Base-by-base conservation (phyloP, 1,284 basidiomycete species). In the Xanthoconium separans region DNA sequence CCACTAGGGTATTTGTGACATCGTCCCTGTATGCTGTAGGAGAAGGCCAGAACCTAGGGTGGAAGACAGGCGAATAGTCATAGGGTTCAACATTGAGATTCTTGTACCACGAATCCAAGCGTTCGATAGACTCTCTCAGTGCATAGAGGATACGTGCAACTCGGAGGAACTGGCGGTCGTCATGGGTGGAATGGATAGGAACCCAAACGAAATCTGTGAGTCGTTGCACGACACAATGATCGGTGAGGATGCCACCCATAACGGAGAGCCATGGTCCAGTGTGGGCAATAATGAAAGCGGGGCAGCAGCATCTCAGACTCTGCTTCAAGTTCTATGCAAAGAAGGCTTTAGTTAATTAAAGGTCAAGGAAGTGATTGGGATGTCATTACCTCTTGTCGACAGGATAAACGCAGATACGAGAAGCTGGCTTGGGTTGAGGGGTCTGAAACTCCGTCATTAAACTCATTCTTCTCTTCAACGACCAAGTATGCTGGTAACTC, bases 201-300 rank as follows among this genome's bases (percentile, higher is more conserved):
- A 65, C 2, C 64, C 61, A 65, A 13, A 65, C 4, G 13, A 53
- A 55, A 39, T 64, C 57, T 0, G 50, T 61, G 18, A 65, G 64
- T 27, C 45, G 48, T 18, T 61, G 59, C 11, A 64, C 47, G 7
- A 64, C 2, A 9, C 52, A 64, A 0, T 44, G 5, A 5, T 6
- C 1, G 0, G 44, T 56, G 12, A 59, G 10, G 5, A 65, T 33
- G 5, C 45, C 43, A 7, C 64, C 54, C 39, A 60, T 54, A 12
- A 66, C 47, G 3, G 60, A 31, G 3, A 66, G 41, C 60, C 62
- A 63, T 29, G 64, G 51, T 15, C 54, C 58, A 22, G 51, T 51
- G 37, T 45, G 29, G 2, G 48, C 50, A 1, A 61, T 40, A 4
- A 51, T 13, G 27, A 64, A 66, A 2, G 34, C 1, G 1, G 64